These are phyloP conservation scores for Fusarium transvaalense DNA, from an alignment of 2,329 filamentous ascomycete species.

Conservation along the genomic window DNA sequence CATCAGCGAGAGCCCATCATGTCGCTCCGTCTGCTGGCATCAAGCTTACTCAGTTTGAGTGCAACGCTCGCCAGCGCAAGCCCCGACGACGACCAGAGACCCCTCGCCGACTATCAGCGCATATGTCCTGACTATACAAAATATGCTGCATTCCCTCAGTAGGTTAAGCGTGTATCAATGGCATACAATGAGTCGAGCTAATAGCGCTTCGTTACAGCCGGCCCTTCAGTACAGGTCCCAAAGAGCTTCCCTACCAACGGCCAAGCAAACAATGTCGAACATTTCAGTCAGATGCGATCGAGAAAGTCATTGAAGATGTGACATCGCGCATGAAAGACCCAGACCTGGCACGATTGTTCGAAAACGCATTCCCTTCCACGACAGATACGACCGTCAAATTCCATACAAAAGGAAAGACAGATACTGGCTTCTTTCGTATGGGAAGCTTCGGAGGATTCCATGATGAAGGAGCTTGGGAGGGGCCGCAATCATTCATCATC, in stretches of 20 bases:
- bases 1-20: slow-evolving; percentile 31
- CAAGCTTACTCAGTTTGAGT: slow-evolving; percentile 47
- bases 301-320: slow-evolving; percentile 87
- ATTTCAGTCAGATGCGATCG: slow-evolving; percentile 87
- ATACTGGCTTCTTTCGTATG: slow-evolving; percentile 54
- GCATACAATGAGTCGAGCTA: background rate
- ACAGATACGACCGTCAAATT: slow-evolving; percentile 91
- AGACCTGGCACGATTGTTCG: slow-evolving; percentile 91
- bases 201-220: slow-evolving; percentile 63
- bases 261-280: slow-evolving; percentile 86
- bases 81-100: slow-evolving; percentile 41
- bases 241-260: slow-evolving; percentile 86
- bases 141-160: slow-evolving; percentile 58
- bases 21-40: slow-evolving; percentile 46
- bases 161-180: slow-evolving; percentile 27
- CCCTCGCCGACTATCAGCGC: slow-evolving; percentile 44
- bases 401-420: slow-evolving; percentile 74
- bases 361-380: slow-evolving; percentile 90
- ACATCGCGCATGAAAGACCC: slow-evolving; percentile 83
- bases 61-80: slow-evolving; percentile 39
- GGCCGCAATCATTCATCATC: slow-evolving; percentile 91
- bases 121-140: slow-evolving; percentile 58
- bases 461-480: slow-evolving; percentile 78
- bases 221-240: slow-evolving; percentile 83
- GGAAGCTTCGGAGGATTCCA: slow-evolving; percentile 47